A percentile compares a stretch with the other conserved stretches of the same genome.
Conservation (phyloP, 345 rosid genomes). For the Melastoma malabathricum region DNA sequence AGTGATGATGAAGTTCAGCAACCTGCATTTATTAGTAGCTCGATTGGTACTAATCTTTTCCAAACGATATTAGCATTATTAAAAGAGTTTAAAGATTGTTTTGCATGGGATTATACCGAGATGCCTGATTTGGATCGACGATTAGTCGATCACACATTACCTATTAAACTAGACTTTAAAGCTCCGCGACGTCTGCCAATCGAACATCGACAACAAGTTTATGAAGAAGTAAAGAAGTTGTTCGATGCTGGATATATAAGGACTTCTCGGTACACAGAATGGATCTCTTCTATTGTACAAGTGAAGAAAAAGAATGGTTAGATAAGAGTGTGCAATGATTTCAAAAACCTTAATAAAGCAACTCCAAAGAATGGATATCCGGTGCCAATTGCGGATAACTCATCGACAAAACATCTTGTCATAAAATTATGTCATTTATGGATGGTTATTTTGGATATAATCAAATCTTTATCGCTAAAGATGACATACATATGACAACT, state of each 20-base stretch:
- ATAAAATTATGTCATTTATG: neutral
- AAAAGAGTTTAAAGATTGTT: neutral
- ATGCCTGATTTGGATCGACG: neutral
- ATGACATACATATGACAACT: too few species aligned
- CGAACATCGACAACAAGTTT: neutral
- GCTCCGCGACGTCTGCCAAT: neutral
- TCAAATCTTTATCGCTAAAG: too few species aligned
- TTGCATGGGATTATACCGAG: neutral
- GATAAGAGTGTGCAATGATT: neutral
- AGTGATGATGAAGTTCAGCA: too few species aligned
- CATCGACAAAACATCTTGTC: neutral
- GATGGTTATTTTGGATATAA: too few species aligned
- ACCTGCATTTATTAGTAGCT: too few species aligned
- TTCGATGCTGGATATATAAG: too few species aligned
- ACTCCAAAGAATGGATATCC: neutral
- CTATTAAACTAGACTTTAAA: conserved; percentile 1
- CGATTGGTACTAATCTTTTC: too few species aligned
- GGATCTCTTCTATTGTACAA: too few species aligned
- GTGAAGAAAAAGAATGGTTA: too few species aligned
- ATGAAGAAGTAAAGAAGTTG: too few species aligned
- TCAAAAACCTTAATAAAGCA: neutral
- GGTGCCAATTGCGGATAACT: neutral
- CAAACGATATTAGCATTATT: neutral
- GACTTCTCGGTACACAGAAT: too few species aligned
- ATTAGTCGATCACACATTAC: neutral